Percentiles rank a stretch among this genome's conserved stretches.
phyloP scores from a whole-genome alignment of 2,329 filamentous ascomycete genomes.

The Aspergillus puulaauensis region DNA sequence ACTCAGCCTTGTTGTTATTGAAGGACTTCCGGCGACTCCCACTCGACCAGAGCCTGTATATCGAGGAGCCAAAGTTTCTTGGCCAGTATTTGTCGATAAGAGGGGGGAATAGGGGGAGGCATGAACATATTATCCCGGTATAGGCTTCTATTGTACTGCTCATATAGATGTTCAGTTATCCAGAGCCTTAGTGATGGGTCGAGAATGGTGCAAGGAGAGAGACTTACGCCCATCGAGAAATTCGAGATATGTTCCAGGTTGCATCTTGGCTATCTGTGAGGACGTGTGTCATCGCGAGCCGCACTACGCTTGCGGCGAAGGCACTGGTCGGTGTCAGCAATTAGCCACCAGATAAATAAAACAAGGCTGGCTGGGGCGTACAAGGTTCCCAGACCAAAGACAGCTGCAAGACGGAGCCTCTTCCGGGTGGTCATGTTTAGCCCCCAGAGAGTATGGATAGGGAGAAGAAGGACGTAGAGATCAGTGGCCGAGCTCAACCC shows the following conservation, averaged over 20 bases:
- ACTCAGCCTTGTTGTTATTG: not conserved
- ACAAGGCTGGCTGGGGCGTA: not conserved
- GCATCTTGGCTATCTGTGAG: not conserved
- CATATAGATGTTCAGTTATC: too few relatives aligned
- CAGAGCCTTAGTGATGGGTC: too few relatives aligned
- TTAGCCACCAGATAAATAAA: not conserved
- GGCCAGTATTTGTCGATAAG: not conserved
- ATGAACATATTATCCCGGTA: slow-evolving; percentile 11
- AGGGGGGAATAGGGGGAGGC: slow-evolving; percentile 2
- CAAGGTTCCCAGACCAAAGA: not conserved
- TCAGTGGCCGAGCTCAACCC: not conserved
- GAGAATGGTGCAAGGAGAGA: not conserved
- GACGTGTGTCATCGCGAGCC: not conserved
- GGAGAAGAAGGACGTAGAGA: not conserved
- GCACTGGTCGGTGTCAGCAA: not conserved
- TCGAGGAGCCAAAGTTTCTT: not conserved
- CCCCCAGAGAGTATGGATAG: not conserved
- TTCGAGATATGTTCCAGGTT: slow-evolving; percentile 6
- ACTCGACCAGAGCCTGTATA: not conserved
- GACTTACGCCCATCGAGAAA: slow-evolving; percentile 8
- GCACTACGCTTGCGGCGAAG: not conserved
- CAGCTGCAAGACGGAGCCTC: not conserved
- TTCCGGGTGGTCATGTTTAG: not conserved
- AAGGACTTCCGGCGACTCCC: not conserved
- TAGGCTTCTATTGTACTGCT: slow-evolving; percentile 10